Conservation (phyloP, 345 rosid species). For the Linum trigynum region DNA sequence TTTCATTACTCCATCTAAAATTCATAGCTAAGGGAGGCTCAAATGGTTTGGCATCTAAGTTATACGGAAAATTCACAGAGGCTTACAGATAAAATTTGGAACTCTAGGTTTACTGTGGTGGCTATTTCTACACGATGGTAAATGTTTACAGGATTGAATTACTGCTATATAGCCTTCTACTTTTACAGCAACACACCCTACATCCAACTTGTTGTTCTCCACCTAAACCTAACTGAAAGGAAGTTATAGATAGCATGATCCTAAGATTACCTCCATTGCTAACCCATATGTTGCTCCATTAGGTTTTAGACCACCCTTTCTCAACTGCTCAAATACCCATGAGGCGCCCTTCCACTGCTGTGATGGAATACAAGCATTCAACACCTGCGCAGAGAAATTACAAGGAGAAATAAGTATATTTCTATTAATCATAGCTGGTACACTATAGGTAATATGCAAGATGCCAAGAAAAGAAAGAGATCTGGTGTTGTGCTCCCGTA, state of each 20-base stretch:
- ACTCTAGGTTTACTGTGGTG: not conserved
- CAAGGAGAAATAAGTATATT: constrained; percentile 6
- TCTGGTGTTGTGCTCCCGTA: constrained; percentile 31
- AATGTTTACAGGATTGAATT: too few relatives aligned
- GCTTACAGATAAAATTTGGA: not conserved
- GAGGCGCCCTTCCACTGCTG: constrained; percentile 84
- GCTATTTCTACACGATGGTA: too few relatives aligned
- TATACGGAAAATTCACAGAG: not conserved
- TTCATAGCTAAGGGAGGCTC: constrained; percentile 3
- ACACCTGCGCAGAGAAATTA: constrained; percentile 36
- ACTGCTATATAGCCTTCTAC: too few relatives aligned
- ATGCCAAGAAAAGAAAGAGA: not conserved
- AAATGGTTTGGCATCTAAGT: not conserved
- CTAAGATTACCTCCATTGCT: constrained; percentile 80
- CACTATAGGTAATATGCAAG: not conserved
- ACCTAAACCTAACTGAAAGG: not conserved
- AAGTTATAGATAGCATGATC: constrained; percentile 2
- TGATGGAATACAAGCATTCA: constrained; percentile 81
- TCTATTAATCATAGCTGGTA: not conserved
- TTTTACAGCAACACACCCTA: not conserved
- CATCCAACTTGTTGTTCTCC: not conserved
- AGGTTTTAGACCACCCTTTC: constrained; percentile 72
- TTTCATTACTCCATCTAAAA: constrained; percentile 6
- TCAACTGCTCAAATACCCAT: constrained; percentile 79
- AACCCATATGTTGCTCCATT: constrained; percentile 92